A percentile compares a stretch with the other conserved stretches of the same genome.
phyloP scores from a whole-genome alignment of 148 eudicot genomes.

The Vaccinium myrtillus region DNA sequence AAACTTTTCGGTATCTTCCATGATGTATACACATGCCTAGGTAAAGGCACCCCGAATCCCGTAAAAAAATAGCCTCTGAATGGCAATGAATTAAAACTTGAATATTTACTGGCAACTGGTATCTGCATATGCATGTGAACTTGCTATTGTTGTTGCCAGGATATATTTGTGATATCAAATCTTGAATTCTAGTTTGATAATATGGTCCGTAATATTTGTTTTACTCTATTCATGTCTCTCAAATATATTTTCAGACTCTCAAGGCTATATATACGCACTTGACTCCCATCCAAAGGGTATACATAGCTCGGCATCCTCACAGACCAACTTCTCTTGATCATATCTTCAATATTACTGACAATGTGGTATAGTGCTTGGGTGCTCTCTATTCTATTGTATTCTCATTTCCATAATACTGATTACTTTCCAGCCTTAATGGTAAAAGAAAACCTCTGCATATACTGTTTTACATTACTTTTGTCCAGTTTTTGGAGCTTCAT shows the following conservation, averaged over 20 bases:
- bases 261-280: constrained; percentile 66
- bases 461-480: not conserved
- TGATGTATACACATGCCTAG: not conserved
- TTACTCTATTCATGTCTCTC: constrained; percentile 14
- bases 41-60: not conserved
- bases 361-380: constrained; percentile 39
- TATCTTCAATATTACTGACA: constrained; percentile 74
- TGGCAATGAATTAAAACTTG: not conserved
- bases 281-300: constrained; percentile 90
- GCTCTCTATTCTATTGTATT: not conserved
- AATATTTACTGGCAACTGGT: not conserved
- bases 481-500: constrained; percentile 88
- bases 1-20: not conserved
- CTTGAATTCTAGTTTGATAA: not conserved
- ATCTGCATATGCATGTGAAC: not conserved
- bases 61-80: not conserved
- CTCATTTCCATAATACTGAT: not conserved
- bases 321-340: constrained; percentile 96
- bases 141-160: not conserved
- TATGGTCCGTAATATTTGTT: not conserved
- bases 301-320: constrained; percentile 93
- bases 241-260: constrained; percentile 51
- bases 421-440: not conserved
- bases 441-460: not conserved
- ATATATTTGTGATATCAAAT: not conserved